Conservation (phyloP, 1,139 yeast genomes). For the Sugiyamaella castrensis region DNA sequence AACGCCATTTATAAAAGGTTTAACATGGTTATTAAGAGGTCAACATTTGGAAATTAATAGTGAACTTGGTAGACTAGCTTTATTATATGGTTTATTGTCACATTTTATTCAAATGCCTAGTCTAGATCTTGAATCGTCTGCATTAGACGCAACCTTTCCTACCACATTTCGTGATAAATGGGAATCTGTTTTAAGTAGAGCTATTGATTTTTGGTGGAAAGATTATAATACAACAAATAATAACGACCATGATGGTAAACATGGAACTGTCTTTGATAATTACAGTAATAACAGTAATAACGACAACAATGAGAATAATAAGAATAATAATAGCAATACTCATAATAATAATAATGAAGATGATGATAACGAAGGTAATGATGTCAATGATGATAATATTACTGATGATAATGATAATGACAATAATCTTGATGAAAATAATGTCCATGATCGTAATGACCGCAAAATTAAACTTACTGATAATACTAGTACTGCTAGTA, state of each 20-base stretch:
- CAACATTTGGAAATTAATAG: conserved; percentile 14
- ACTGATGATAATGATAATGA: neutral
- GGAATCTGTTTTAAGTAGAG: conserved; percentile 10
- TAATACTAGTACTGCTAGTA: neutral
- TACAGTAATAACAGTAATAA: too few species aligned
- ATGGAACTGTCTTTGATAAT: too few species aligned
- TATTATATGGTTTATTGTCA: conserved; percentile 20
- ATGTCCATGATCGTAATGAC: neutral
- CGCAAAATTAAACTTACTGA: neutral
- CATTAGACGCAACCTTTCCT: conserved; percentile 12
- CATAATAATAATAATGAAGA: neutral
- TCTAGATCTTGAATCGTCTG: conserved; percentile 19
- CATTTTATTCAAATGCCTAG: conserved; percentile 19
- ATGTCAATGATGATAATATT: too few species aligned
- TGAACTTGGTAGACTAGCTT: conserved; percentile 20
- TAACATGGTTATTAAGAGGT: conserved; percentile 8
- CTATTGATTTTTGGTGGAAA: conserved; percentile 16
- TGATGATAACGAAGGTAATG: conserved; percentile 7
- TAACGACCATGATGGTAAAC: neutral
- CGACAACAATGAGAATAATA: too few species aligned
- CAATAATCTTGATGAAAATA: too few species aligned
- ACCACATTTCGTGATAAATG: conserved; percentile 17
- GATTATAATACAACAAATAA: conserved; percentile 9
- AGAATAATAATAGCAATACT: too few species aligned
- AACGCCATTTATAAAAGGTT: conserved; percentile 7